These are phyloP conservation scores for Fusarium cyanostomum DNA, from an alignment of 2,329 filamentous ascomycete genomes.

Conservation along the genomic window DNA sequence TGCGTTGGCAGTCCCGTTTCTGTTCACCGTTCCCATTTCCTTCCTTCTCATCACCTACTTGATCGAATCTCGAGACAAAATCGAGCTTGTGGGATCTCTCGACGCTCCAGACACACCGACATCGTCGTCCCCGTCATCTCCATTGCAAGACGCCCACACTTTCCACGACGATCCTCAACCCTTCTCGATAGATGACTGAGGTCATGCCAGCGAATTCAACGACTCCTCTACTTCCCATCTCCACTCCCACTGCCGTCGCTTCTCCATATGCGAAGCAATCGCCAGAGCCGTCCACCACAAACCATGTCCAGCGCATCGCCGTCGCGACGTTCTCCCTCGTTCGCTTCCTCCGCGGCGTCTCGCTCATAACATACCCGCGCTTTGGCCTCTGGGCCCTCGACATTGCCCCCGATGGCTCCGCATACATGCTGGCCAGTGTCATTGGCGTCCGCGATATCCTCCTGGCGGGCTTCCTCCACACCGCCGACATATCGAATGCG, in stretches of 20 bases:
- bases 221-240: constrained; percentile 42
- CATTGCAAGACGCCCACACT: background rate
- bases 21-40: constrained; percentile 12
- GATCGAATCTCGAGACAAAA: constrained; percentile 12
- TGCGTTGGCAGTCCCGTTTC: constrained; percentile 12
- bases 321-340: constrained; percentile 39
- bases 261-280: constrained; percentile 8
- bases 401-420: constrained; percentile 38
- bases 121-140: background rate
- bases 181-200: constrained; percentile 3
- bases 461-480: constrained; percentile 44
- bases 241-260: constrained; percentile 35
- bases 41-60: constrained; percentile 13
- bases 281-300: constrained; percentile 20
- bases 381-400: constrained; percentile 46
- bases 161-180: background rate
- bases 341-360: constrained; percentile 44
- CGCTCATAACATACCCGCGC: constrained; percentile 42
- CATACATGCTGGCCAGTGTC: constrained; percentile 45
- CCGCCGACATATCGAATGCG: constrained; percentile 33
- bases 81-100: constrained; percentile 5
- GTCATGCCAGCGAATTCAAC: constrained; percentile 33
- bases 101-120: constrained; percentile 1
- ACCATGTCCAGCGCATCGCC: constrained; percentile 36
- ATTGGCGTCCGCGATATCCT: constrained; percentile 47